Evolutionary conservation across 805 yeast species (phyloP), one percentile per base, ranked within the genome.

Genomic region (Ogataea allantospora): DNA sequence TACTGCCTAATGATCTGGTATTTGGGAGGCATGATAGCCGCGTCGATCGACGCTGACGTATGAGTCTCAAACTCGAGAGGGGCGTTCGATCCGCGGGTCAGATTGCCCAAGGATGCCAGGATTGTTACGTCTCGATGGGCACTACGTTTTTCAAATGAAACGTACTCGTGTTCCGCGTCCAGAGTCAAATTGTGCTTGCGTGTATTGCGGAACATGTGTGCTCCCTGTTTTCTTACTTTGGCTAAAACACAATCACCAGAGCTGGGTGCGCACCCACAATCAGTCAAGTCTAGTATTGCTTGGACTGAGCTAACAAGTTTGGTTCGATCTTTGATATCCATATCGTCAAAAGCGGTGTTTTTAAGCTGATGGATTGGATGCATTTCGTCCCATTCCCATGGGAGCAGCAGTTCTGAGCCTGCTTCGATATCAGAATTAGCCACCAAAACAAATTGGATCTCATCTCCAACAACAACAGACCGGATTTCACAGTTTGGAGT

Each of bases 351-450:
- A 23, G 52, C 61, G n/a, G 72, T 65, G 17, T 65, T 59, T 17
- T 73, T 66, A 38, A 83, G 62, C 46, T 71, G 70, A 36, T 67
- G 63, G 25, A 88, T 83, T 2, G 97, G 95, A 56, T 88, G 96
- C 12, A 65, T 46, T 3, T 62, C 55, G 54, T 88, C 95, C 95
- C 96, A 91, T 43, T 82, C 86, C 98, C 98, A 91, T 2, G 80
- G 76, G 7, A 88, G 60, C 0, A 89, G 73, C 14, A 91, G 61
- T 54, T 89, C 97, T 26, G 79, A 75, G n/a, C 78, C 88, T 7
- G 70, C 60, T 35, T 68, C 66, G 18, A 89, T 74, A 2, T 75
- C 75, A 32, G 67, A 71, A 1, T 70, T 59, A 0, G 96, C 75
- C 19, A 66, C 66, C 7, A 86, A 68, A 7, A 77, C 66, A 53